Evolutionary conservation across 768 basidiomycete genomes (phyloP), one percentile per base, ranked within the genome.

Genomic region (Glaciozyma martinii): DNA sequence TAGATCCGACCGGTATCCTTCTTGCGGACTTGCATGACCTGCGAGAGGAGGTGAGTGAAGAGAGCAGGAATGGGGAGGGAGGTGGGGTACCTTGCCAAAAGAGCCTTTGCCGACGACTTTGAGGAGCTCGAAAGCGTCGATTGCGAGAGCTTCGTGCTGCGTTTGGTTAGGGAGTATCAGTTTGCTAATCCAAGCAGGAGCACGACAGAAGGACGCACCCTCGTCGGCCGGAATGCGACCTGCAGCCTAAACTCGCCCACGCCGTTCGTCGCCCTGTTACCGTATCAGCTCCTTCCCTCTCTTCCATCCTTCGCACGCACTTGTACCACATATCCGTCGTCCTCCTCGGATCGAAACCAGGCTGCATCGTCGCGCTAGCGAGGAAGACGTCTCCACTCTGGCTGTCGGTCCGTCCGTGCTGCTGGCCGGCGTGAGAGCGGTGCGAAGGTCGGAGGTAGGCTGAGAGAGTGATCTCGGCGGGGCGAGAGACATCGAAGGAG

Each of bases 1-100:
- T 98, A 98, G 72, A 98, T 95, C 63, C 94, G 89, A 56, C 84
- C 84, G 0, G 94, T 97, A 75, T 98, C 92, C 55, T 91, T 87
- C 75, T 98, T 98, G 64, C 93, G 84, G 67, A 97, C 94, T 86
- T 98, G 94, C 86, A 98, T 92, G 66, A 98, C 92, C 89, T 90
- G 72, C 3, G 8, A 0, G 21, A 10, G 12, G 1, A 3, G 23
- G 40, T 30, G 12, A 29, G 25, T 19, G 9, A 27, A 23, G 65
- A 58, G 30, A 19, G n/a, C 5, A 32, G 23, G 15, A 5, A 21
- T 19, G 19, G 13, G 6, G 29, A 30, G 25, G 16, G 25, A 59
- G 66, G 40, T 43, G n/a, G n/a, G 74, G 40, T 43, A 87, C 90
- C 84, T 97, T 97, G 72, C 94, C 94, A 71, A 97, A 98, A 72